phyloP scores from a whole-genome alignment of 495 filamentous ascomycete species.

The Talaromyces thailandensis region DNA sequence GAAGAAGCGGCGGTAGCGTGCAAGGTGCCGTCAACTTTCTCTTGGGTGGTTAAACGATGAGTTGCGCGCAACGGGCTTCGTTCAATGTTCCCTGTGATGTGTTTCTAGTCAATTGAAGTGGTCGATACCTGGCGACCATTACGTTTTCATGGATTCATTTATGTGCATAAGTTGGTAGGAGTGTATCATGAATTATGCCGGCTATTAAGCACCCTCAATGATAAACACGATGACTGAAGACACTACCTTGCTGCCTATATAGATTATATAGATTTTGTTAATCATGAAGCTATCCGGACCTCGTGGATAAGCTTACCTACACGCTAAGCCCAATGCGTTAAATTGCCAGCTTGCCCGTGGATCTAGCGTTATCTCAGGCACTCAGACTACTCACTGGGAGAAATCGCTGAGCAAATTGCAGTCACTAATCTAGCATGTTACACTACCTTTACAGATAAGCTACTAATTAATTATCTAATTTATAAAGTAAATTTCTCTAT shows the following conservation, averaged over 20 bases:
- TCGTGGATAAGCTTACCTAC: not conserved
- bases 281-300: not conserved
- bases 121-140: not conserved
- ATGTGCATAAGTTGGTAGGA: slow-evolving; percentile 1
- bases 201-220: not conserved
- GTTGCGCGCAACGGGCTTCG: not conserved
- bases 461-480: no score
- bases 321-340: not conserved
- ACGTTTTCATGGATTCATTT: not conserved
- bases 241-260: not conserved
- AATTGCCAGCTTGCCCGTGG: not conserved
- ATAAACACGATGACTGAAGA: not conserved
- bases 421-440: no score
- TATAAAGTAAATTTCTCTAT: no score
- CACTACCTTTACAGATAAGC: no score
- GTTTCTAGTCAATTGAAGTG: slow-evolving; percentile 1
- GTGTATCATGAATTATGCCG: not conserved
- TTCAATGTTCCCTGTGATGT: slow-evolving; percentile 10
- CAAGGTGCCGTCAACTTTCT: slow-evolving; percentile 86
- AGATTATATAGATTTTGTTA: no score
- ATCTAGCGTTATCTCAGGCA: no score
- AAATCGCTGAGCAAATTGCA: no score
- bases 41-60: slow-evolving; percentile 20
- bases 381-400: no score
- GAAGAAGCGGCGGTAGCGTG: slow-evolving; percentile 85